Evolutionary conservation across 2,329 filamentous ascomycete species (phyloP), one percentile per base, ranked within the genome.

Genomic region (Botrytis fabae): DNA sequence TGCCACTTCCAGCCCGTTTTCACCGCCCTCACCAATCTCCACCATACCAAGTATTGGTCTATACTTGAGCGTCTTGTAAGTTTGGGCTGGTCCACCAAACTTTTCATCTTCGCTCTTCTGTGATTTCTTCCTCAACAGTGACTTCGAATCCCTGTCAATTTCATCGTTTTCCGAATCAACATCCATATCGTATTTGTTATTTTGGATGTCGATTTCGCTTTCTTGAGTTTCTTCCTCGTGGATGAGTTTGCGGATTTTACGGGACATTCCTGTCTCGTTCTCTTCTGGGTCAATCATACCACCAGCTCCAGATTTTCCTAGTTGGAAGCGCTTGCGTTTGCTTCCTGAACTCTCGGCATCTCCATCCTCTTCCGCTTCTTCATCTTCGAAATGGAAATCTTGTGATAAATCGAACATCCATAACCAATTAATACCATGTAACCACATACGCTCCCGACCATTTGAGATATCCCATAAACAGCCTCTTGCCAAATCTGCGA

Each of bases 31-130:
- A 10, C 71, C 77, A 75, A 87, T 82, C 61, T 85, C 84, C 51
- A 89, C 86, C 54, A 90, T 83, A 71, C 95, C 96, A 75, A 99
- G 85, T 78, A 99, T 94, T n/a, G 95, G 93, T 73, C 95, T 88
- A 83, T 98, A 99, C 82, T 97, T 97, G 86, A 92, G 94, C 8
- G 95, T 97, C 80, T 91, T 89, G 93, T 94, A 98, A 35, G 72
- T 73, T 69, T 74, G 70, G 38, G 70, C 60, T 14, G 60, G 46
- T 62, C 70, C 71, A 32, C 69, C 71, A 28, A 57, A 42, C 61
- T 66, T 74, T 46, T 59, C 70, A 82, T 69, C 82, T 79, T 64
- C 78, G 70, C 42, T 78, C 20, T 59, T 70, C 25, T 80, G 51
- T 79, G 78, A 61, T 51, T 44, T 81, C 77, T 42, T 76, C 75